Evolutionary conservation across 2,329 filamentous ascomycete species (phyloP).

Genomic region (Beauveria sp.): DNA sequence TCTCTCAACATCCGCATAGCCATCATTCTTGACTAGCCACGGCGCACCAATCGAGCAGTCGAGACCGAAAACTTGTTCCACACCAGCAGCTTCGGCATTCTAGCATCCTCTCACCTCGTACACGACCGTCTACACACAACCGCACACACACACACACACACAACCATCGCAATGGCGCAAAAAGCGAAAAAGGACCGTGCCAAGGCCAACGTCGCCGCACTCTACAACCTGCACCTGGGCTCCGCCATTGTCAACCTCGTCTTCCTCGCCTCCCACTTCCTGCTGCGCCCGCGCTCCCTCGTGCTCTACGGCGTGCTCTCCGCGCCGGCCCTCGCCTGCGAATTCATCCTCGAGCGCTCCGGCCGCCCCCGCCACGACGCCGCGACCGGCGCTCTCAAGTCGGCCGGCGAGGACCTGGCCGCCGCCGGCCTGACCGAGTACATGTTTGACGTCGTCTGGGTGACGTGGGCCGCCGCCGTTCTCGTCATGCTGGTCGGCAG

Average conservation of each 20-base stretch:
- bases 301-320: slow-evolving; percentile 66
- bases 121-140: neutral
- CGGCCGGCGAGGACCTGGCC: slow-evolving; percentile 78
- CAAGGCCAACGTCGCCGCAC: slow-evolving; percentile 66
- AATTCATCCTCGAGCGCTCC: slow-evolving; percentile 78
- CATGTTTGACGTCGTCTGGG: slow-evolving; percentile 96
- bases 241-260: slow-evolving; percentile 62
- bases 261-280: slow-evolving; percentile 66
- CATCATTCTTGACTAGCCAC: neutral
- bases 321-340: slow-evolving; percentile 66
- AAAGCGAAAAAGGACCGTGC: slow-evolving; percentile 61
- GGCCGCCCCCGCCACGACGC: slow-evolving; percentile 69
- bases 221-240: slow-evolving; percentile 76
- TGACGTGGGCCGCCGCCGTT: slow-evolving; percentile 74
- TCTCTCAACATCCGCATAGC: neutral
- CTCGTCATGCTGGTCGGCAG: slow-evolving; percentile 75
- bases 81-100: neutral
- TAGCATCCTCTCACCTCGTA: neutral
- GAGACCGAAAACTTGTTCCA: neutral
- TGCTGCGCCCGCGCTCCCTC: slow-evolving; percentile 46
- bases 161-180: slow-evolving; percentile 42
- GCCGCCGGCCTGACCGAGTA: slow-evolving; percentile 89
- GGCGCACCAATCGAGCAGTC: neutral
- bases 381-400: slow-evolving; percentile 58
- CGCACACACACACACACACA: neutral